A percentile compares a stretch with the other conserved stretches of the same genome.
Evolutionary conservation across 371 early-diverging fungal genomes (phyloP).

Genomic region (Gilbertella persicaria): DNA sequence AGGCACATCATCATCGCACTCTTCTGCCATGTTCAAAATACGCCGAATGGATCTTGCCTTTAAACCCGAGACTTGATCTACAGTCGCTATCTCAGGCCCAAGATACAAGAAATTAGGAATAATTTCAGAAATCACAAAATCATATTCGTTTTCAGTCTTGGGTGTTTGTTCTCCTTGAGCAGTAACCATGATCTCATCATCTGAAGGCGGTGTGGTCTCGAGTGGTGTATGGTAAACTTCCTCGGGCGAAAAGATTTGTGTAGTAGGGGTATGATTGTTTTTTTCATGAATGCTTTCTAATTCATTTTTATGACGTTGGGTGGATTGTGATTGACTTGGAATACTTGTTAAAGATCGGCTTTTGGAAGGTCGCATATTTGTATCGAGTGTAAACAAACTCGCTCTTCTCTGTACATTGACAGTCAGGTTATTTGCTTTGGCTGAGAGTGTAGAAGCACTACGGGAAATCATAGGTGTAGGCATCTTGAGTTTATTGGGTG

Average conservation of each 20-base stretch:
- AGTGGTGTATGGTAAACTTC: slow-evolving; percentile 12
- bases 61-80: slow-evolving; percentile 43
- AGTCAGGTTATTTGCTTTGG: slow-evolving; percentile 6
- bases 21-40: slow-evolving; percentile 66
- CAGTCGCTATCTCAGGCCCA: slow-evolving; percentile 59
- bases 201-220: neutral
- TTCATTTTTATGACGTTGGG: slow-evolving; percentile 81
- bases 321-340: neutral
- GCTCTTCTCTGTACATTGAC: slow-evolving; percentile 33
- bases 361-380: slow-evolving; percentile 9
- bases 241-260: slow-evolving; percentile 5
- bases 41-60: slow-evolving; percentile 45
- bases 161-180: slow-evolving; percentile 25
- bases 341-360: too few relatives aligned
- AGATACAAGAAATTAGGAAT: slow-evolving; percentile 58
- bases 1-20: slow-evolving; percentile 64
- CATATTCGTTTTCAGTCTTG: slow-evolving; percentile 28
- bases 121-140: slow-evolving; percentile 60
- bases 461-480: slow-evolving; percentile 32
- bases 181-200: slow-evolving; percentile 1
- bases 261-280: neutral
- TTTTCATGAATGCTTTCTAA: slow-evolving; percentile 60
- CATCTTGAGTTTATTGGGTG: slow-evolving; percentile 9
- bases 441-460: slow-evolving; percentile 40
- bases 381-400: slow-evolving; percentile 48